phyloP scores from a whole-genome alignment of 2,329 filamentous ascomycete species.

The Aureobasidium mangrovei region DNA sequence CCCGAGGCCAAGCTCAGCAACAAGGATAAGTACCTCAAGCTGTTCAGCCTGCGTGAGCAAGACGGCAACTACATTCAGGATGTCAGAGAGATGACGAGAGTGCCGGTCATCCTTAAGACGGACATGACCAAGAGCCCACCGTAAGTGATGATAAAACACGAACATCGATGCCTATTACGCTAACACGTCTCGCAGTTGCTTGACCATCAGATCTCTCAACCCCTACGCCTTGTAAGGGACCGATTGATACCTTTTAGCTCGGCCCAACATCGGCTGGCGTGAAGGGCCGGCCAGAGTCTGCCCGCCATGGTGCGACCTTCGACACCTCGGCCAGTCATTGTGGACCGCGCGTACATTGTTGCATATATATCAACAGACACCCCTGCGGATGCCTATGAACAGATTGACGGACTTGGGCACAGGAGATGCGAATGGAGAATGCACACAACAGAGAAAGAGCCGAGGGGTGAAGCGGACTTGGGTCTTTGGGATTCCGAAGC shows the following conservation, averaged over 20 bases:
- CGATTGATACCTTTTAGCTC: not conserved
- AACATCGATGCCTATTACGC: conserved; percentile 19
- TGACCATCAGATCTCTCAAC: conserved; percentile 77
- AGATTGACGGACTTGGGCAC: not conserved
- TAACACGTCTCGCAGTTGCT: conserved; percentile 50
- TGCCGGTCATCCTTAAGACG: conserved; percentile 97
- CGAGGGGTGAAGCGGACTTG: not conserved
- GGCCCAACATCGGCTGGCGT: too few relatives aligned
- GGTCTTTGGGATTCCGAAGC: not conserved
- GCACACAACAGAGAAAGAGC: not conserved
- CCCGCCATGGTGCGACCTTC: not conserved
- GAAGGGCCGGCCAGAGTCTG: not conserved
- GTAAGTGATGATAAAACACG: conserved; percentile 53
- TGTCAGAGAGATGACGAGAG: conserved; percentile 92
- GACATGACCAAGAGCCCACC: conserved; percentile 97
- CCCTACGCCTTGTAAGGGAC: conserved; percentile 53
- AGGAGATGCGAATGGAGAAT: too few relatives aligned
- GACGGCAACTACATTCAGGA: conserved; percentile 96
- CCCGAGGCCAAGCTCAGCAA: conserved; percentile 73
- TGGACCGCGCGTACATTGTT: not conserved
- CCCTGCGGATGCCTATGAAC: not conserved
- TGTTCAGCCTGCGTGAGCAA: conserved; percentile 85
- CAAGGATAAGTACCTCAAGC: conserved; percentile 91
- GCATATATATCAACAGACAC: not conserved
- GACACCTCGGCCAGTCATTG: not conserved